Conservation (phyloP, 1,139 yeast genomes). For the Pichia norvegensis region DNA sequence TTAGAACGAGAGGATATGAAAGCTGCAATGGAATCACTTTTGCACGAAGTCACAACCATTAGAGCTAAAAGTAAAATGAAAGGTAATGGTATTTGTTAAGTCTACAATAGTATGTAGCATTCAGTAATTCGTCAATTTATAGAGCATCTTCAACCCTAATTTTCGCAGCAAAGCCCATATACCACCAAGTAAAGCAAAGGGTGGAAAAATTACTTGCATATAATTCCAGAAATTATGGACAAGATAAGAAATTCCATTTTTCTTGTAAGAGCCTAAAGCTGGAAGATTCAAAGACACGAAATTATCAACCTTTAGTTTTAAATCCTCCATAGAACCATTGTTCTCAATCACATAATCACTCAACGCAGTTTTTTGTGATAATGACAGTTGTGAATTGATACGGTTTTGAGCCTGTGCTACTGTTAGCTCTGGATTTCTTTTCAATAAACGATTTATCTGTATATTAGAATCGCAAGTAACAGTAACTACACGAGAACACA, state of each 20-base stretch:
- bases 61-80: conserved; percentile 9
- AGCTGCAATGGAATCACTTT: conserved; percentile 18
- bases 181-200: conserved; percentile 56
- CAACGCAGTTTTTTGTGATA: conserved; percentile 44
- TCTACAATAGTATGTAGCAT: background rate
- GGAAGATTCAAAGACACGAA: conserved; percentile 45
- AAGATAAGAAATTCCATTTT: background rate
- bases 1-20: conserved; percentile 23
- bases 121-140: background rate
- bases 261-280: conserved; percentile 17
- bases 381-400: conserved; percentile 69
- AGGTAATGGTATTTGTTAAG: background rate
- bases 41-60: conserved; percentile 17
- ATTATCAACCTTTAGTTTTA: conserved; percentile 41
- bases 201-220: conserved; percentile 44
- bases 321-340: conserved; percentile 41
- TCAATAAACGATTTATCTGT: conserved; percentile 57
- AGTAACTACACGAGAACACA: conserved; percentile 68
- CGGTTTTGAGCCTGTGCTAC: conserved; percentile 63
- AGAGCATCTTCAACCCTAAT: background rate
- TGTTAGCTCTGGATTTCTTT: conserved; percentile 61
- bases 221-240: conserved; percentile 25
- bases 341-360: conserved; percentile 71
- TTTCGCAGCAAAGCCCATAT: conserved; percentile 3
- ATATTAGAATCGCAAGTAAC: conserved; percentile 51